phyloP scores from a whole-genome alignment of 2,329 filamentous ascomycete species.

The Dothidotthia symphoricarpi region DNA sequence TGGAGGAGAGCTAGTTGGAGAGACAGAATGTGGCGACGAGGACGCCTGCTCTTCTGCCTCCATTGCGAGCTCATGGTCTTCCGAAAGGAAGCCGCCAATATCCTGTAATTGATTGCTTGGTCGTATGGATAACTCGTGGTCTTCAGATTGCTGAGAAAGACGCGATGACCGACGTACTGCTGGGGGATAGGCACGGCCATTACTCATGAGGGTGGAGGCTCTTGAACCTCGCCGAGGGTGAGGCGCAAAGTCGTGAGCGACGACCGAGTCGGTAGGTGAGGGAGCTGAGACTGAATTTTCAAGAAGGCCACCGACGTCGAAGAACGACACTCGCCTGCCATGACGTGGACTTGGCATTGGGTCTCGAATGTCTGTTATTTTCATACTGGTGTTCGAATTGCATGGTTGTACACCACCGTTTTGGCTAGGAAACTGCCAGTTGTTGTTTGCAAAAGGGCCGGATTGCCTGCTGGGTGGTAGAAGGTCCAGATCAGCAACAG shows the following conservation, averaged over 20 bases:
- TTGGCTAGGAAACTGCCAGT: slow-evolving; percentile 37
- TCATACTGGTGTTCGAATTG: slow-evolving; percentile 25
- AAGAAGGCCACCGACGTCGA: slow-evolving; percentile 78
- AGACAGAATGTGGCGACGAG: slow-evolving; percentile 15
- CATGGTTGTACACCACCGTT: slow-evolving; percentile 16
- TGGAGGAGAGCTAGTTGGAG: slow-evolving; percentile 10
- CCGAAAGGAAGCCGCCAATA: slow-evolving; percentile 23
- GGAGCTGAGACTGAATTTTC: slow-evolving; percentile 45
- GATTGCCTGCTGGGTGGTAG: slow-evolving; percentile 21
- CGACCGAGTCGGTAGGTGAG: slow-evolving; percentile 39
- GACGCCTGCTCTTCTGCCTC: slow-evolving; percentile 12
- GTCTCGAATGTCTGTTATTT: slow-evolving; percentile 27
- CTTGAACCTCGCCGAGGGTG: slow-evolving; percentile 33
- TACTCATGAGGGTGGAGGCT: slow-evolving; percentile 28
- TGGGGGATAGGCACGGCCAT: slow-evolving; percentile 24
- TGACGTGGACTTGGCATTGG: slow-evolving; percentile 39
- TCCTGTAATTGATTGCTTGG: slow-evolving; percentile 27
- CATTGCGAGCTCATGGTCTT: slow-evolving; percentile 23
- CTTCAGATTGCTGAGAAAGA: slow-evolving; percentile 37
- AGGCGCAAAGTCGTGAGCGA: slow-evolving; percentile 45
- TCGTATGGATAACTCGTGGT: slow-evolving; percentile 29
- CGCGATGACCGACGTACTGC: slow-evolving; percentile 32
- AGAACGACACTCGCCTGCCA: slow-evolving; percentile 68
- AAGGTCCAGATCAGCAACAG: slow-evolving; percentile 30
- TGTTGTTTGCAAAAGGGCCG: slow-evolving; percentile 28